Base-by-base conservation (phyloP, 2,329 filamentous ascomycete genomes). In the Penicillium concentricum region DNA sequence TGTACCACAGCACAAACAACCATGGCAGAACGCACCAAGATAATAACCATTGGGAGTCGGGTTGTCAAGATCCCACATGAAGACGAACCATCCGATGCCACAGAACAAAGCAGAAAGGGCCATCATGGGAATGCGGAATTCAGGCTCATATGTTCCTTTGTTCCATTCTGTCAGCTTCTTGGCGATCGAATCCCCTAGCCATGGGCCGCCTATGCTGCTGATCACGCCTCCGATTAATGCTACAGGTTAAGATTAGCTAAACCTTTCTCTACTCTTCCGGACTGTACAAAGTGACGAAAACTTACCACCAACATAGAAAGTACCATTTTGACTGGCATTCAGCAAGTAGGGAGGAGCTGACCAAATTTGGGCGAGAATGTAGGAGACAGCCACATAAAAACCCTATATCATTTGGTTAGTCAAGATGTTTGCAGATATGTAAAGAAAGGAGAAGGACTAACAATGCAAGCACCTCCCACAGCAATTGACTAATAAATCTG, bases 221-320 rank as follows among this genome's bases (percentile, higher is more conserved):
- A 18, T 4, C 16, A 37, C 16, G 15, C 35, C 35, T 37, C 35
- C 35, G 16, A 37, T 37, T 9, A 37, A 37, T 15, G 35, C 35
- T 37, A 13, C 16, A 37, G 16, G 35, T 37, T 16, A 15, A 37
- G 16, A 37, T 32, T 47, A 47, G 45, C 28, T 37, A 9, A 34
- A 47, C 5, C 7, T 26, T 26, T 26, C 24, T 26, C 24, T 26
- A 28, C 7, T 28, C 26, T 28, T 28, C 26, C 26, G 12, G 30
- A n/a, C 22, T 24, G 3, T 24, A 20, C 15, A 20, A 47, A 15
- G 10, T 20, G 18, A 13, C 30, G 35, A 22, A 47, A 47, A 35
- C 45, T 47, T 37, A 47, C 45, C 45, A 15, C 45, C 45, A 47
- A 47, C 45, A 47, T 47, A 47, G 45, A 47, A 47, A 22, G 30